Evolutionary conservation across 768 basidiomycete genomes (phyloP).

Genomic region (Hebeloma cylindrosporum): DNA sequence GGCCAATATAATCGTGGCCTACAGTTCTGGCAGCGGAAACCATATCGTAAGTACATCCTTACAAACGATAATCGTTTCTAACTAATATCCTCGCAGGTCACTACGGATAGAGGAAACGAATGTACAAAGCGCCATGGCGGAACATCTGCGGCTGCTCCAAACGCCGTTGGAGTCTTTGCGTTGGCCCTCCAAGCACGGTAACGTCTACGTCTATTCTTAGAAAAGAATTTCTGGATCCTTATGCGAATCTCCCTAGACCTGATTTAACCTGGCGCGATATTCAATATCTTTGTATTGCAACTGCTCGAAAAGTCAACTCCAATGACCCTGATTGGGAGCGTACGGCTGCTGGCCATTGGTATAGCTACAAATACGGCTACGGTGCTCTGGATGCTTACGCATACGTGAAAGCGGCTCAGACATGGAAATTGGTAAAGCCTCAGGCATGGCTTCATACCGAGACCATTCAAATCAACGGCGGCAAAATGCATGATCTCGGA

Average conservation of each 20-base stretch:
- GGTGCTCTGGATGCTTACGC: conserved; percentile 81
- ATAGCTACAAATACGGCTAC: conserved; percentile 92
- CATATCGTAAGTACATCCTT: conserved; percentile 71
- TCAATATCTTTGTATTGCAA: conserved; percentile 82
- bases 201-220: conserved; percentile 8
- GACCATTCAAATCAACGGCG: conserved; percentile 61
- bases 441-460: conserved; percentile 87
- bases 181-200: conserved; percentile 86
- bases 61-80: neutral
- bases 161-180: conserved; percentile 91
- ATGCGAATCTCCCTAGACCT: conserved; percentile 58
- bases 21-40: conserved; percentile 90
- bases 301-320: conserved; percentile 74
- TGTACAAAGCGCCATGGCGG: conserved; percentile 88
- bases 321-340: conserved; percentile 93
- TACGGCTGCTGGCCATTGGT: conserved; percentile 63
- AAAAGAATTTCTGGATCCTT: neutral
- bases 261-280: conserved; percentile 98
- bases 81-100: conserved; percentile 55
- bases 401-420: conserved; percentile 75
- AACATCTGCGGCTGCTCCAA: conserved; percentile 95
- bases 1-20: conserved; percentile 94
- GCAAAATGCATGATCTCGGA: conserved; percentile 46
- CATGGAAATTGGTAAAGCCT: conserved; percentile 87
- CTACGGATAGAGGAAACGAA: conserved; percentile 83